Evolutionary conservation across 2,329 filamentous ascomycete species (phyloP).

Genomic region (Thielaviopsis musarum): DNA sequence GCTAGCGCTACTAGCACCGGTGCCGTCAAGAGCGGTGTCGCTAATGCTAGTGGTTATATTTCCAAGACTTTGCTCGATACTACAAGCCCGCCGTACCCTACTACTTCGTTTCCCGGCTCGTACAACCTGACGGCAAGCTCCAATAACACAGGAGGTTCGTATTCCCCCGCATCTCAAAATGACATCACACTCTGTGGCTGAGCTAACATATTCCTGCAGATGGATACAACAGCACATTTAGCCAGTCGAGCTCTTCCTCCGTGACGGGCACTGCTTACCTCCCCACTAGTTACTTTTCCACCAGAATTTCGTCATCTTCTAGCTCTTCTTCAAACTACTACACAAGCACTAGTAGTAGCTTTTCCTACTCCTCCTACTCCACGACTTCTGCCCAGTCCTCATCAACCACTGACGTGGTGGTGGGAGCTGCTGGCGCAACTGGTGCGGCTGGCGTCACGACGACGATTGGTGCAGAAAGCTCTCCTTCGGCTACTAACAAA

Average conservation of each 20-base stretch:
- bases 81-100: constrained; percentile 4
- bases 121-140: constrained; percentile 1
- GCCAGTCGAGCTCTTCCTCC: background rate
- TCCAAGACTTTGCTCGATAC: background rate
- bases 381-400: constrained; percentile 1
- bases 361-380: background rate
- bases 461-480: background rate
- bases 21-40: background rate
- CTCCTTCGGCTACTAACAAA: constrained; percentile 12
- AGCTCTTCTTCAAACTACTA: background rate
- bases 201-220: background rate
- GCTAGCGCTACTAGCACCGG: background rate
- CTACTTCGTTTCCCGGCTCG: background rate
- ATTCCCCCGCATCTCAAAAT: background rate
- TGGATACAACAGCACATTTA: background rate
- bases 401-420: constrained; percentile 8
- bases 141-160: constrained; percentile 6
- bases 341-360: no score
- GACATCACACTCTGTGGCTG: no score
- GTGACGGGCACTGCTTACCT: background rate
- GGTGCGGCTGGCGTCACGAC: constrained; percentile 14
- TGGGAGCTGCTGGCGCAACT: constrained; percentile 15
- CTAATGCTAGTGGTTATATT: background rate
- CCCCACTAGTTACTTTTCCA: constrained; percentile 2
- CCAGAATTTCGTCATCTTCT: background rate